These are phyloP conservation scores for Tylopilus plumbeoviolaceoides DNA, from an alignment of 768 basidiomycete genomes.

Conservation along the genomic window DNA sequence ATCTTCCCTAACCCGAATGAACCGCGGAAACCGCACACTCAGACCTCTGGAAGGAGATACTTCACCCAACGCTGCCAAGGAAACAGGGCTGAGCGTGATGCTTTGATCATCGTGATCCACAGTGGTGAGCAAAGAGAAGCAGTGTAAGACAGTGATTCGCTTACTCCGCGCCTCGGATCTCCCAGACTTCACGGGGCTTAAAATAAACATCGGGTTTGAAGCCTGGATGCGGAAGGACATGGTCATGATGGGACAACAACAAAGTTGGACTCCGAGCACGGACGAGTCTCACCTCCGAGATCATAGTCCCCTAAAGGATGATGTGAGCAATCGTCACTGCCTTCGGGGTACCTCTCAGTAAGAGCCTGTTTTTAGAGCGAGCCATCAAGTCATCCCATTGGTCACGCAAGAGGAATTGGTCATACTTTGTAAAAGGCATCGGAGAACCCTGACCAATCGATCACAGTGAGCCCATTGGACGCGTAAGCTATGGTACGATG, in stretches of 20 bases:
- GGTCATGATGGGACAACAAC: neutral
- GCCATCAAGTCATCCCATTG: neutral
- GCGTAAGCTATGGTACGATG: neutral
- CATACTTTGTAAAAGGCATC: conserved; percentile 75
- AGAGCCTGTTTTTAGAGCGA: conserved; percentile 45
- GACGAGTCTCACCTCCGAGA: conserved; percentile 48
- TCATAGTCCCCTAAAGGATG: conserved; percentile 58
- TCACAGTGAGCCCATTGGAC: neutral
- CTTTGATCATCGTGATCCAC: conserved; percentile 31
- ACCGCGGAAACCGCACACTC: conserved; percentile 85
- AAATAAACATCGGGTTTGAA: conserved; percentile 67
- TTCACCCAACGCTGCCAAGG: conserved; percentile 68
- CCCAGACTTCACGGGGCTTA: conserved; percentile 79
- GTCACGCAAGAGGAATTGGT: neutral
- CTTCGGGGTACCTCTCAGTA: conserved; percentile 57
- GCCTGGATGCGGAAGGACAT: conserved; percentile 33
- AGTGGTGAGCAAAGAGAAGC: conserved; percentile 8
- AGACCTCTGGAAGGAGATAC: conserved; percentile 60
- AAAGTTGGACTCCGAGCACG: neutral
- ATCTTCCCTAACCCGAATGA: conserved; percentile 70
- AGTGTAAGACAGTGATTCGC: conserved; percentile 13
- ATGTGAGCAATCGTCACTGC: conserved; percentile 49
- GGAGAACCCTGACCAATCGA: conserved; percentile 59
- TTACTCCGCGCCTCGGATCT: conserved; percentile 76
- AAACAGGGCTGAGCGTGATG: conserved; percentile 82